Evolutionary conservation across 2,329 filamentous ascomycete genomes (phyloP), one percentile per base, ranked within the genome.

Genomic region (Trichoderma sp.): DNA sequence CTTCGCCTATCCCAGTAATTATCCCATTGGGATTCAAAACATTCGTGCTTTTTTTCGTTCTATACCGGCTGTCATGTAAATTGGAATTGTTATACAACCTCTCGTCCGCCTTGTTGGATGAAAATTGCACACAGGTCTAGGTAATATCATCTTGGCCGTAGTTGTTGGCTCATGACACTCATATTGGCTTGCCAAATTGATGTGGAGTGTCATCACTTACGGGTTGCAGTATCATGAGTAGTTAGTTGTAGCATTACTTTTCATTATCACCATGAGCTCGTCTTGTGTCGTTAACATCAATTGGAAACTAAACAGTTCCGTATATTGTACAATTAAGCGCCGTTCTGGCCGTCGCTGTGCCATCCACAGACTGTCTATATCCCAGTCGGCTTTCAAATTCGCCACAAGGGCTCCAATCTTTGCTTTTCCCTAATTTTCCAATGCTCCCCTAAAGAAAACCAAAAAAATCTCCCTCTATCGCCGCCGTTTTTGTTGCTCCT

Each of bases 241-340:
- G 37, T 6, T 30, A 43, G 37, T 6, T 5, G 4, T 18, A n/a
- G 8, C 43, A 46, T 10, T 6, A 10, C n/a, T 52, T 46, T 7
- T 21, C 18, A 37, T 64, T n/a, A 49, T 51, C 43, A 39, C 32
- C 32, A 46, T 61, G 51, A 64, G 26, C 52, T 67, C 34, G 51
- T 66, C 46, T 66, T 56, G 71, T 71, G 66, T 70, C 65, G 70
- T 72, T 70, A 70, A 70, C 65, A 54, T 70, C 71, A 68, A 70
- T 37, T 28, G 54, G 68, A 63, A 71, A 68, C 59, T 55, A 65
- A 73, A 69, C 65, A 69, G 64, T 68, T 70, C 72, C 69, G 71
- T 71, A 69, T 74, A 73, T 71, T 72, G 68, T 74, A 74, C 73
- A 74, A 70, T 74, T 64, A 68, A 73, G 67, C 72, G 72, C 69